Base-by-base conservation (phyloP, 345 rosid species). In the Carallia pectinifolia region DNA sequence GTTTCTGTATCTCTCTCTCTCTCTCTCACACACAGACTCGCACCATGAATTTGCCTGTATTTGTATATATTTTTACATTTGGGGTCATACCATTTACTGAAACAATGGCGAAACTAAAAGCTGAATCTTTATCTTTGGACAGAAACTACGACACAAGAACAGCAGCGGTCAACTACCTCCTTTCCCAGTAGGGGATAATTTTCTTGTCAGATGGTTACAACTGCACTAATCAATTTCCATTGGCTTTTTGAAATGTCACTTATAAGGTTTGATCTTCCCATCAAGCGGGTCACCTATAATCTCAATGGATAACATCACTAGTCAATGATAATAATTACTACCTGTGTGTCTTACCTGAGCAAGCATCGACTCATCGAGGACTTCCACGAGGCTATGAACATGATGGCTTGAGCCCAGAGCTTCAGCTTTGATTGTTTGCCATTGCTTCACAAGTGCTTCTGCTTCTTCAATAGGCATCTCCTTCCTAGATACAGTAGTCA, bases 351-450 rank as follows among this genome's bases (percentile, higher is more conserved):
- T 76, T 80, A 95, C 99, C 97, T 95, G 92, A 76, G 75, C 82
- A 64, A 95, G 89, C 99, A 95, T 92, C 4, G 91, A 85, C 77
- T 87, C 97, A 37, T 92, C 97, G 80, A 95, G 99, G 76, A 86
- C 75, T 69, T 90, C 89, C 53, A 80, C 71, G 66, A 95, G 99
- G 74, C 75, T 69, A 67, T 84, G 72, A 70, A 85, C 74, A 58
- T 86, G 88, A 77, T 95, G 92, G 39, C 61, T 73, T 7, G 91
- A 91, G 65, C 99, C 99, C 72, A 95, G 83, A 72, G 99, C 95
- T 80, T 90, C 90, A 71, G 99, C 97, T 83, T 95, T 95, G 55
- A 83, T 78, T 61, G 84, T 74, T 84, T 95, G 97, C 99, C 99
- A 95, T 70, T 85, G 91, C 83, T 83, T 83, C 55, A 95, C 93